Percentiles rank a stretch among this genome's conserved stretches.
These are phyloP conservation scores for Xylaria palmicola DNA, from an alignment of 495 filamentous ascomycete genomes.

Conservation along the genomic window DNA sequence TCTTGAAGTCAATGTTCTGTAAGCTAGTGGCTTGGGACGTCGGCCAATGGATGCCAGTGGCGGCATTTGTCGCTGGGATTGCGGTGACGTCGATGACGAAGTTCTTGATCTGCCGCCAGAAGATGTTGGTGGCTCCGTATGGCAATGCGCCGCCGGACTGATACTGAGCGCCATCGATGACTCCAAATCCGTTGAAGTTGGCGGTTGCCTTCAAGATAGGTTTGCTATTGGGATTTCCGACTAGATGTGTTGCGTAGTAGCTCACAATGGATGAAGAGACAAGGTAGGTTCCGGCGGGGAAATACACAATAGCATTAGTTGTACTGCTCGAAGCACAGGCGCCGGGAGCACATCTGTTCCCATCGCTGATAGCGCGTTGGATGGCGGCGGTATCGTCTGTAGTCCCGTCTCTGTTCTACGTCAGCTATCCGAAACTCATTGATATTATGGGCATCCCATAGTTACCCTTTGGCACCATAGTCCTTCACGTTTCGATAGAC, in stretches of 20 bases:
- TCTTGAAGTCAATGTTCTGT: conserved; percentile 69
- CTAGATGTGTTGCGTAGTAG: conserved; percentile 64
- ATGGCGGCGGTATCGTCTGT: conserved; percentile 84
- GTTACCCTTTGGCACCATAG: conserved; percentile 52
- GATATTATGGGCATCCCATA: conserved; percentile 9
- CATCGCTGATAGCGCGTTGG: conserved; percentile 73
- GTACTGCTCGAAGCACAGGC: conserved; percentile 75
- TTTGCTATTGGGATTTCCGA: conserved; percentile 67
- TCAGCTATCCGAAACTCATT: neutral
- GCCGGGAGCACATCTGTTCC: conserved; percentile 68
- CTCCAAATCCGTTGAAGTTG: conserved; percentile 54
- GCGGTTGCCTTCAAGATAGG: conserved; percentile 65
- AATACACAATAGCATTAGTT: conserved; percentile 72
- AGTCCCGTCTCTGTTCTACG: conserved; percentile 52
- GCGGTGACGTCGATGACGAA: conserved; percentile 68
- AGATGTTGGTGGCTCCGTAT: conserved; percentile 62
- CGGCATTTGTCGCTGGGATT: conserved; percentile 51
- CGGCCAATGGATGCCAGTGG: conserved; percentile 76
- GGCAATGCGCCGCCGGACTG: conserved; percentile 26
- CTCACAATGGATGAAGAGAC: conserved; percentile 64
- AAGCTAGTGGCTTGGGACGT: conserved; percentile 71
- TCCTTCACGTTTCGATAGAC: conserved; percentile 61
- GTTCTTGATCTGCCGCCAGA: conserved; percentile 74
- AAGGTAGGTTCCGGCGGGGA: conserved; percentile 72
- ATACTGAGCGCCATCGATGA: conserved; percentile 63